Conservation (phyloP, 148 eudicot species). For the Rhododendron ovatum region DNA sequence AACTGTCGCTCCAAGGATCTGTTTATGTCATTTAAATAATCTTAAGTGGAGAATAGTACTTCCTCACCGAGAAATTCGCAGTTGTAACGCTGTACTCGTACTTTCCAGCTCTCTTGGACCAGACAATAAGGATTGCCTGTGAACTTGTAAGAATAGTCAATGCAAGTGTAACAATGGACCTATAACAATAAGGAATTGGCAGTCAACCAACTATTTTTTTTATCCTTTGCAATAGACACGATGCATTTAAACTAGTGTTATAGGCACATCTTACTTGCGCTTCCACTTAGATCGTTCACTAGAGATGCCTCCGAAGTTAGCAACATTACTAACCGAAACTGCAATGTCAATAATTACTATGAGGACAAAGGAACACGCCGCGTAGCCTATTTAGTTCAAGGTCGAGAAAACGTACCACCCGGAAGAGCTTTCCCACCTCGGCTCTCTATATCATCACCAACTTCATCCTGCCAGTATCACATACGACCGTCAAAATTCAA, state of each 20-base stretch:
- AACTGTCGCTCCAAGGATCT: not conserved
- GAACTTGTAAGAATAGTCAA: constrained; percentile 95
- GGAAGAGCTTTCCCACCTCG: constrained; percentile 51
- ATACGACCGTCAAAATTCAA: not conserved
- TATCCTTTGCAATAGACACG: not conserved
- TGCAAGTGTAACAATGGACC: constrained; percentile 84
- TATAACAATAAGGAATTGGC: constrained; percentile 16
- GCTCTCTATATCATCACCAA: constrained; percentile 50
- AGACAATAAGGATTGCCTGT: constrained; percentile 93
- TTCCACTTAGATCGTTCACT: constrained; percentile 73
- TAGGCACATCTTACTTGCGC: constrained; percentile 57
- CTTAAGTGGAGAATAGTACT: not conserved
- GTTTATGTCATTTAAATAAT: not conserved
- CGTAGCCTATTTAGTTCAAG: not conserved
- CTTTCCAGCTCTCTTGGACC: constrained; percentile 99
- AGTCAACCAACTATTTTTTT: not conserved
- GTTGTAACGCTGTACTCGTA: constrained; percentile 97
- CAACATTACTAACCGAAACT: constrained; percentile 21
- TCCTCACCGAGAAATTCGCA: constrained; percentile 90
- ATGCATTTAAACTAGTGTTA: not conserved
- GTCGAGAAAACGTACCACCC: constrained; percentile 20
- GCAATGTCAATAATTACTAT: constrained; percentile 1
- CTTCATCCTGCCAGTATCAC: constrained; percentile 46
- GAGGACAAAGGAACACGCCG: not conserved
- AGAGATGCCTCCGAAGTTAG: constrained; percentile 39